A percentile compares a stretch with the other conserved stretches of the same genome.
phyloP scores from a whole-genome alignment of 2,329 filamentous ascomycete species.

The Penicillium sp. region DNA sequence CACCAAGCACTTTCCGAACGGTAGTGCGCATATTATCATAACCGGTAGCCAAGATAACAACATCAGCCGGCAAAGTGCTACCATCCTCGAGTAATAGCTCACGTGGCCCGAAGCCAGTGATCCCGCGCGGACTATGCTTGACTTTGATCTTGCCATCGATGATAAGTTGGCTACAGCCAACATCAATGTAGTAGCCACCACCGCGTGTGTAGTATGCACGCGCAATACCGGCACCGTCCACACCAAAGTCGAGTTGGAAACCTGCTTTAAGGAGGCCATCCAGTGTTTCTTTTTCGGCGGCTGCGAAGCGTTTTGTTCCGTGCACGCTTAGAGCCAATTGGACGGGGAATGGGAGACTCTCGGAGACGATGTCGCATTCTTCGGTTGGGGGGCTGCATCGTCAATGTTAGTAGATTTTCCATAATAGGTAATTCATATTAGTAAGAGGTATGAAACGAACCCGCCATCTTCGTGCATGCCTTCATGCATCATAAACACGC shows the following conservation, averaged over 20 bases:
- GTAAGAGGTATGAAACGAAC: conserved; percentile 11
- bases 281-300: conserved; percentile 45
- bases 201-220: conserved; percentile 49
- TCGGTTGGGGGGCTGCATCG: conserved; percentile 46
- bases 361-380: conserved; percentile 51
- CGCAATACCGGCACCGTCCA: conserved; percentile 44
- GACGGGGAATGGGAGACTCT: conserved; percentile 50
- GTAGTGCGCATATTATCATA: conserved; percentile 69
- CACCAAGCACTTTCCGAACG: conserved; percentile 62
- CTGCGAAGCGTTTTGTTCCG: conserved; percentile 43
- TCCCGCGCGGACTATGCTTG: conserved; percentile 56
- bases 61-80: conserved; percentile 57
- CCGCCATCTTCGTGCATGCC: conserved; percentile 49
- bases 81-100: conserved; percentile 56
- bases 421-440: neutral
- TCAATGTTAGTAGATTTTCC: neutral
- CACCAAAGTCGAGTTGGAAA: conserved; percentile 43
- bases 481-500: conserved; percentile 46
- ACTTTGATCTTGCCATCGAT: conserved; percentile 61
- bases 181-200: conserved; percentile 62
- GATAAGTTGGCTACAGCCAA: conserved; percentile 55
- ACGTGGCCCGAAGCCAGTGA: conserved; percentile 50
- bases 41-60: conserved; percentile 63
- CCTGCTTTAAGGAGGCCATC: conserved; percentile 50
- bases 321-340: conserved; percentile 47